A percentile compares a stretch with the other conserved stretches of the same genome.
phyloP scores from a whole-genome alignment of 768 basidiomycete species.

The Floccularia luteovirens region DNA sequence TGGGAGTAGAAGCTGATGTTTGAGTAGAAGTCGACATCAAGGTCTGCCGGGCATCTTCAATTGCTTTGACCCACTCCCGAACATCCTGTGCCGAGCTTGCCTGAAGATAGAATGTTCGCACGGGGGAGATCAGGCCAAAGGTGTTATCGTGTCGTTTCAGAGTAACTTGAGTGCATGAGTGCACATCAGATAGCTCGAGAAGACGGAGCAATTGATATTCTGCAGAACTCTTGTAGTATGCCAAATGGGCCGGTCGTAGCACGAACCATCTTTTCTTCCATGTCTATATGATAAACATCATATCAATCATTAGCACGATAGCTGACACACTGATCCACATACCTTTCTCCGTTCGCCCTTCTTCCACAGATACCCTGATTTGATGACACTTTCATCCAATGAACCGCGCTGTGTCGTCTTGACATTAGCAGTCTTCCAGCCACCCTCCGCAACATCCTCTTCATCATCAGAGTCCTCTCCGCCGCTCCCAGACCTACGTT shows the following conservation, averaged over 20 bases:
- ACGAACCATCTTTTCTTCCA: slow-evolving; percentile 99
- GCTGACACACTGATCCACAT: slow-evolving; percentile 9
- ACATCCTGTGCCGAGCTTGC: slow-evolving; percentile 69
- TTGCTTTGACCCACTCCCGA: slow-evolving; percentile 74
- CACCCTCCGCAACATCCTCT: slow-evolving; percentile 58
- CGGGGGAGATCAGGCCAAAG: slow-evolving; percentile 87
- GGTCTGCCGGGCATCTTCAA: slow-evolving; percentile 68
- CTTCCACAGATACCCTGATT: slow-evolving; percentile 94
- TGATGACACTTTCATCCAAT: slow-evolving; percentile 66
- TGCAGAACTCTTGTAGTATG: slow-evolving; percentile 93
- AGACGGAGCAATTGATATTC: slow-evolving; percentile 91
- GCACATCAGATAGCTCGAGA: slow-evolving; percentile 81
- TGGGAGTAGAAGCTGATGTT: slow-evolving; percentile 44
- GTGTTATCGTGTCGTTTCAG: slow-evolving; percentile 87
- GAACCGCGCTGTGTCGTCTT: slow-evolving; percentile 37
- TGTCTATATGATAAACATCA: slow-evolving; percentile 40
- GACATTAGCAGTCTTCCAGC: slow-evolving; percentile 50
- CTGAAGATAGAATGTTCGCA: slow-evolving; percentile 87
- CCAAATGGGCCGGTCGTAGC: slow-evolving; percentile 82
- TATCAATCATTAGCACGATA: slow-evolving; percentile 6
- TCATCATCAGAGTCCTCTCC: slow-evolving; percentile 80
- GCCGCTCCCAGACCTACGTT: slow-evolving; percentile 59
- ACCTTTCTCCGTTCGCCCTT: slow-evolving; percentile 98
- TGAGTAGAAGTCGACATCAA: slow-evolving; percentile 58
- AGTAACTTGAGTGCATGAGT: slow-evolving; percentile 80